These are phyloP conservation scores for Sclerotinia sclerotiorum DNA, from an alignment of 2,329 filamentous ascomycete species.

Conservation along the genomic window DNA sequence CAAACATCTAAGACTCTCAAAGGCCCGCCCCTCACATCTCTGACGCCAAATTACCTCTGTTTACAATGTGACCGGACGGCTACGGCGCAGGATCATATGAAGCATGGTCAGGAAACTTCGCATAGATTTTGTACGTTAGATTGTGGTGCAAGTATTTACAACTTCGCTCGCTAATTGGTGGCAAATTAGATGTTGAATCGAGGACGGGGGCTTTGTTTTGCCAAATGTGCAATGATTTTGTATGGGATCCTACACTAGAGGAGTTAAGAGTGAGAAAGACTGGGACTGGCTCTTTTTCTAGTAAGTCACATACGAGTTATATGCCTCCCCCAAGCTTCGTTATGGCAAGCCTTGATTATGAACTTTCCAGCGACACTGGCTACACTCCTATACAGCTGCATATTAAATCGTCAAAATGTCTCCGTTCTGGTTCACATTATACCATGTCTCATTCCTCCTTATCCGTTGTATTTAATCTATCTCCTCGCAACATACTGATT, in stretches of 20 bases:
- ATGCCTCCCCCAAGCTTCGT: neutral
- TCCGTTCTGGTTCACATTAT: neutral
- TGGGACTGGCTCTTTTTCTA: constrained; percentile 63
- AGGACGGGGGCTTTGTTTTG: constrained; percentile 73
- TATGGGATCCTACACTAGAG: constrained; percentile 80
- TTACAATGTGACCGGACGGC: constrained; percentile 71
- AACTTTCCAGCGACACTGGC: neutral
- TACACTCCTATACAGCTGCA: neutral
- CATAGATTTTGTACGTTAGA: constrained; percentile 69
- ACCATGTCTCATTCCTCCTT: neutral
- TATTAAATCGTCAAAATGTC: neutral
- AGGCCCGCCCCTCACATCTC: constrained; percentile 56
- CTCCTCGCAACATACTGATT: constrained; percentile 13
- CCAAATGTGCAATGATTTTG: constrained; percentile 77
- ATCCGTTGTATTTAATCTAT: neutral
- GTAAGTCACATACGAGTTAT: constrained; percentile 45
- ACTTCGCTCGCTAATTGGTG: constrained; percentile 21
- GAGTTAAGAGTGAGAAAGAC: constrained; percentile 70
- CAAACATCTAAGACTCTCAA: constrained; percentile 63
- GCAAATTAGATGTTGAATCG: constrained; percentile 70
- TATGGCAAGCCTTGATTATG: constrained; percentile 1
- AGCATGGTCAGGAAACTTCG: constrained; percentile 66
- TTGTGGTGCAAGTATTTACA: neutral
- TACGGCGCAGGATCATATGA: constrained; percentile 62
- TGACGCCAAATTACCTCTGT: constrained; percentile 70